Percentiles rank a stretch among this genome's conserved stretches.
Conservation (phyloP, 2,329 filamentous ascomycete genomes). For the Byssothecium circinans region DNA sequence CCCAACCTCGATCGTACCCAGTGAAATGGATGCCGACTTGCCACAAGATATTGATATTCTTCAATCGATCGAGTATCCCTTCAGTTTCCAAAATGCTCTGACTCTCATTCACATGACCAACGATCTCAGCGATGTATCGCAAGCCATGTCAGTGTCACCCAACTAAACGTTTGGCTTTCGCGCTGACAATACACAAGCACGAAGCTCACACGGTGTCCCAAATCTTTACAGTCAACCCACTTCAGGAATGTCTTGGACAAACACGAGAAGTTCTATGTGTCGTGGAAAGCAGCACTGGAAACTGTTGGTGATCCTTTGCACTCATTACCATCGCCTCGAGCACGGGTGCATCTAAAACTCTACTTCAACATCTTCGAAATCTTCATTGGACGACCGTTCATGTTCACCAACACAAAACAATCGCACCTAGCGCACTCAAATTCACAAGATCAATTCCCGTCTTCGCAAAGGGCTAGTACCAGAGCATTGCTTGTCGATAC, state of each 20-base stretch:
- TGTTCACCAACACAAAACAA: conserved; percentile 8
- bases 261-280: background rate
- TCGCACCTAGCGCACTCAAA: conserved; percentile 4
- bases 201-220: background rate
- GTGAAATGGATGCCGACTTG: conserved; percentile 15
- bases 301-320: background rate
- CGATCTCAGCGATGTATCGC: conserved; percentile 9
- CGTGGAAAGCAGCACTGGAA: background rate
- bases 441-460: background rate
- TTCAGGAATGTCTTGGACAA: conserved; percentile 5
- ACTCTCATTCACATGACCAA: conserved; percentile 9
- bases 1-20: conserved; percentile 12
- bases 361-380: conserved; percentile 12
- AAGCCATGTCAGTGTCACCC: conserved; percentile 11
- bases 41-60: conserved; percentile 1
- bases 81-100: conserved; percentile 4
- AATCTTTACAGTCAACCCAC: background rate
- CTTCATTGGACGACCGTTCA: conserved; percentile 17
- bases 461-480: background rate
- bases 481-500: conserved; percentile 12
- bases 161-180: conserved; percentile 7
- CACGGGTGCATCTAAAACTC: conserved; percentile 12
- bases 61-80: conserved; percentile 2
- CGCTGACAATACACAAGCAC: background rate
- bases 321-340: background rate